Evolutionary conservation across 192 early-diverging fungal species (phyloP), one percentile per base, ranked within the genome.

Genomic region (Radiomyces spectabilis): DNA sequence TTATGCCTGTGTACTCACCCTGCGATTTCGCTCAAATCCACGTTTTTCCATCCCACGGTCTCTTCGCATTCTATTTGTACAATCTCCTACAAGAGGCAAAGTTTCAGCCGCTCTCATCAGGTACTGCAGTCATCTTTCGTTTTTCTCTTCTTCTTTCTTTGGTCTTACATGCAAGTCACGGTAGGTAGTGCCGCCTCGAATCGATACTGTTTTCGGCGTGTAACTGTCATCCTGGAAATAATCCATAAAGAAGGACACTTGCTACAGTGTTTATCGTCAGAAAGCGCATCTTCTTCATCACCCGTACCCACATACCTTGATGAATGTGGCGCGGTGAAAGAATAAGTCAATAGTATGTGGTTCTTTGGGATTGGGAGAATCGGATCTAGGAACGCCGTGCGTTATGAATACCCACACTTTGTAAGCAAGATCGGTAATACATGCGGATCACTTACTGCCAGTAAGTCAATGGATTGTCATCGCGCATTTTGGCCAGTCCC

Each of bases 401-500:
- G n/a, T n/a, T n/a, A n/a, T n/a, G n/a, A n/a, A n/a, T n/a, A n/a
- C n/a, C n/a, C n/a, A n/a, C n/a, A n/a, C n/a, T n/a, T n/a, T n/a
- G n/a, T n/a, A n/a, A n/a, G n/a, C n/a, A n/a, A n/a, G n/a, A n/a
- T n/a, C n/a, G n/a, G n/a, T n/a, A n/a, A n/a, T n/a, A n/a, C n/a
- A n/a, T n/a, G n/a, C n/a, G n/a, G n/a, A n/a, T n/a, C n/a, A n/a
- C 75, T 45, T 73, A 88, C 86, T 91, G 88, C 91, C 91, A 94
- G 56, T 83, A 94, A 1, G 88, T 90, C 26, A 81, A 72, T 8
- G 75, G 51, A 45, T 76, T 71, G 24, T 81, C 79, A 59, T 91
- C 87, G 7, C 76, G 58, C 22, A 94, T 59, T 26, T 83, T 59
- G 3, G 81, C 72, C 2, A 87, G 60, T 3, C 84, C 85, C 51